Percentiles rank a stretch among this genome's conserved stretches.
Conservation (phyloP, 2,329 filamentous ascomycete genomes). For the Aspergillus amoenus region DNA sequence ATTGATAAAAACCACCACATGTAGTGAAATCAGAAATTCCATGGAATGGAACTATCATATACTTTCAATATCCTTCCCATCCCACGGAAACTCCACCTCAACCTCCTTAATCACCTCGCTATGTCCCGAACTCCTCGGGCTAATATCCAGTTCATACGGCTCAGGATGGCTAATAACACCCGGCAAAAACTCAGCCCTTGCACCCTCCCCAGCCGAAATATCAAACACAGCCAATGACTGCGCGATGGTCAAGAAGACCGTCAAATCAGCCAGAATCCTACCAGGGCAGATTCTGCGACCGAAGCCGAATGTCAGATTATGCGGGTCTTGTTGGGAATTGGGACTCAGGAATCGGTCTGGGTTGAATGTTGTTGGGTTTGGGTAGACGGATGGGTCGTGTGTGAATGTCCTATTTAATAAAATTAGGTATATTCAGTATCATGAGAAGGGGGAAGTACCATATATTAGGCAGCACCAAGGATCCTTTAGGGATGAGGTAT, state of each 20-base stretch:
- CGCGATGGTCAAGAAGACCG: constrained; percentile 2
- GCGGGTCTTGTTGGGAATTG: not conserved
- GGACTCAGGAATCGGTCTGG: constrained; percentile 5
- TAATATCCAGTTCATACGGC: constrained; percentile 3
- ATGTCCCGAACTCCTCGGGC: not conserved
- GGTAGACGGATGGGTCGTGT: constrained; percentile 8
- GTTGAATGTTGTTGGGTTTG: constrained; percentile 5
- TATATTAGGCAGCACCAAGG: constrained; percentile 10
- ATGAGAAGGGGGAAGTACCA: not conserved
- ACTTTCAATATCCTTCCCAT: not conserved
- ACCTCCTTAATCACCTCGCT: not conserved
- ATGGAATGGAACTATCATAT: too few relatives aligned
- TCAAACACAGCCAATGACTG: constrained; percentile 1
- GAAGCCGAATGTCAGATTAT: constrained; percentile 8
- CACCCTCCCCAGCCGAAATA: not conserved
- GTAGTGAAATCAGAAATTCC: too few relatives aligned
- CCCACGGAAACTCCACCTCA: not conserved
- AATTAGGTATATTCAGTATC: not conserved
- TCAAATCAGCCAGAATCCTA: not conserved
- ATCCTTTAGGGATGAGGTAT: constrained; percentile 8
- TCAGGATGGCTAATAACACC: constrained; percentile 11
- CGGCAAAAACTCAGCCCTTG: not conserved
- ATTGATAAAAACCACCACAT: too few relatives aligned
- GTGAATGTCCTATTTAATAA: not conserved
- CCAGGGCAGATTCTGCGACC: constrained; percentile 10